These are phyloP conservation scores for Zygoascus hellenicus DNA, from an alignment of 1,139 yeast species.

Conservation along the genomic window DNA sequence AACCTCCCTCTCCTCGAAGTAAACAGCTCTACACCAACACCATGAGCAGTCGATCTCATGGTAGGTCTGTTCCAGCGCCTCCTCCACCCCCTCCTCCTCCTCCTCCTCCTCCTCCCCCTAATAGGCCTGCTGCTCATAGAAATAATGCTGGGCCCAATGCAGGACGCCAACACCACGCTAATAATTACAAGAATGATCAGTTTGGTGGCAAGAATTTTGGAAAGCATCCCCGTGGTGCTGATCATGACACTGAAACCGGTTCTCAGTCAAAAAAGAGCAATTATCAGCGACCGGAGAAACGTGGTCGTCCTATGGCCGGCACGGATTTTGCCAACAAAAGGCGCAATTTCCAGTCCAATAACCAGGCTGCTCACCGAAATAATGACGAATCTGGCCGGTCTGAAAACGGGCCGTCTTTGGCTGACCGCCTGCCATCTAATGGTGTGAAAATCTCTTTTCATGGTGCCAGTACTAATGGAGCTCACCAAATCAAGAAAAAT, in stretches of 20 bases:
- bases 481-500: too few relatives aligned
- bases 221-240: not conserved
- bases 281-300: not conserved
- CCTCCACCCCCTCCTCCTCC: constrained; percentile 4
- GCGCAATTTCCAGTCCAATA: too few relatives aligned
- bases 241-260: too few relatives aligned
- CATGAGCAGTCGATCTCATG: too few relatives aligned
- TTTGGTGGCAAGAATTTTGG: not conserved
- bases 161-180: not conserved
- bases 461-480: too few relatives aligned
- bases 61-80: not conserved
- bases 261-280: not conserved
- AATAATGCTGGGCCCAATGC: not conserved
- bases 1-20: too few relatives aligned
- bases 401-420: too few relatives aligned
- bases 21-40: too few relatives aligned
- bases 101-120: constrained; percentile 4
- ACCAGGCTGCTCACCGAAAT: too few relatives aligned
- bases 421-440: too few relatives aligned
- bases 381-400: not conserved
- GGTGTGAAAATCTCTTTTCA: too few relatives aligned
- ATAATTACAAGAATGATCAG: not conserved
- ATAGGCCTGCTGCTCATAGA: constrained; percentile 1
- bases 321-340: not conserved
- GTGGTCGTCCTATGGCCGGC: not conserved